A percentile compares a stretch with the other conserved stretches of the same genome.
phyloP scores from a whole-genome alignment of 129 eudicot genomes.

The Centella asiatica region DNA sequence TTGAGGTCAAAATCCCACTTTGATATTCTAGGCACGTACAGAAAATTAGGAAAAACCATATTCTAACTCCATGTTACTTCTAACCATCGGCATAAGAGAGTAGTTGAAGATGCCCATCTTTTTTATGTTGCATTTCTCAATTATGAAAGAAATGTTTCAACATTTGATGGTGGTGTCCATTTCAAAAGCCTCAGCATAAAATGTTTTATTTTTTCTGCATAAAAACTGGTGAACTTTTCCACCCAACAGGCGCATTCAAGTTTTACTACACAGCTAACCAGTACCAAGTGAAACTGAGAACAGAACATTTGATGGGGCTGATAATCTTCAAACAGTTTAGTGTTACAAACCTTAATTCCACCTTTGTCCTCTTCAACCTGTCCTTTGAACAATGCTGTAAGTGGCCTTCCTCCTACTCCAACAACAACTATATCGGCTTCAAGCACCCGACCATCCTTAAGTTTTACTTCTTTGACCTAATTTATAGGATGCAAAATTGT shows the following conservation, averaged over 20 bases:
- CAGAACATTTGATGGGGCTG: neutral
- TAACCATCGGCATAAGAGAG: neutral
- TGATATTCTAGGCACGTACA: neutral
- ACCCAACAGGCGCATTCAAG: neutral
- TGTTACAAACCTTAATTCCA: constrained; percentile 71
- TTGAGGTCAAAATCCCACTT: too few relatives aligned
- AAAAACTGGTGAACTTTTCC: neutral
- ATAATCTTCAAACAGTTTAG: neutral
- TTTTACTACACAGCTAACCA: neutral
- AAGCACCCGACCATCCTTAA: constrained; percentile 89
- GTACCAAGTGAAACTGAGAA: neutral
- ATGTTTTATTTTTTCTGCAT: too few relatives aligned
- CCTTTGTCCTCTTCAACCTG: constrained; percentile 97
- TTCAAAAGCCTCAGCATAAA: neutral
- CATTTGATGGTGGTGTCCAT: neutral
- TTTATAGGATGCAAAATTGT: neutral
- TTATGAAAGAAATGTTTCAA: too few relatives aligned
- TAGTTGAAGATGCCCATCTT: neutral
- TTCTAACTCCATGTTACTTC: neutral
- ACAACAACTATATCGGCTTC: constrained; percentile 93
- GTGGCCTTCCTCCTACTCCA: constrained; percentile 96
- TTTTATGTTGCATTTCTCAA: neutral
- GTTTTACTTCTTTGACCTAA: constrained; percentile 80
- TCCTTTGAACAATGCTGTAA: constrained; percentile 69
- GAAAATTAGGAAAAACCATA: neutral